These are phyloP conservation scores for Monosporascus sp. DNA, from an alignment of 2,329 filamentous ascomycete genomes.

Conservation along the genomic window DNA sequence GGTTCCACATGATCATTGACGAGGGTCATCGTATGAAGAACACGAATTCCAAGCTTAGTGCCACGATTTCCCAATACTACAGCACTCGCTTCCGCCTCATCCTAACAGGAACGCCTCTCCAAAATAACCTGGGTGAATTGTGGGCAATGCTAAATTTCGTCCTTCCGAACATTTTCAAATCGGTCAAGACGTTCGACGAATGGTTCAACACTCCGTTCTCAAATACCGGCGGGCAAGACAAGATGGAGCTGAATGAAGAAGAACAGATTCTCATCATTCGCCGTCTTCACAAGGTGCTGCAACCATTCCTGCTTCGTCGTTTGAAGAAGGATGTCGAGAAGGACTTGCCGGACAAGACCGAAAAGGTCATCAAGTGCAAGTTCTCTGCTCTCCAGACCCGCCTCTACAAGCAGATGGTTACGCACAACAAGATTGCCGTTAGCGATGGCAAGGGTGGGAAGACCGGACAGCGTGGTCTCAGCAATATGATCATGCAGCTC, in stretches of 20 bases:
- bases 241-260: constrained; percentile 99
- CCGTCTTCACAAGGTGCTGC: constrained; percentile 93
- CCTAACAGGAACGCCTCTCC: constrained; percentile 91
- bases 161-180: constrained; percentile 97
- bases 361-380: constrained; percentile 98
- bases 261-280: constrained; percentile 97
- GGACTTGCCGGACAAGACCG: constrained; percentile 96
- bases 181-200: constrained; percentile 96
- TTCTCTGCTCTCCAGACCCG: constrained; percentile 92
- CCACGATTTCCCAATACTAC: constrained; percentile 93
- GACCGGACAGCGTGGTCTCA: constrained; percentile 86
- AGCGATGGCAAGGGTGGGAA: constrained; percentile 94
- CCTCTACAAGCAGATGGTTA: constrained; percentile 96
- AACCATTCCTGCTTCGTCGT: constrained; percentile 95
- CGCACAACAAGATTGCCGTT: constrained; percentile 89
- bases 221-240: constrained; percentile 95
- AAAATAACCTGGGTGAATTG: constrained; percentile 93
- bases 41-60: constrained; percentile 89
- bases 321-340: constrained; percentile 99
- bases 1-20: constrained; percentile 99
- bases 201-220: constrained; percentile 99
- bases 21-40: constrained; percentile 99
- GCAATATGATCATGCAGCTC: constrained; percentile 99
- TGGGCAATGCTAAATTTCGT: constrained; percentile 99
- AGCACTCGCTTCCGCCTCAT: constrained; percentile 92